Base-by-base conservation (phyloP, 2,329 filamentous ascomycete genomes). In the Ceratocystis harringtonii region DNA sequence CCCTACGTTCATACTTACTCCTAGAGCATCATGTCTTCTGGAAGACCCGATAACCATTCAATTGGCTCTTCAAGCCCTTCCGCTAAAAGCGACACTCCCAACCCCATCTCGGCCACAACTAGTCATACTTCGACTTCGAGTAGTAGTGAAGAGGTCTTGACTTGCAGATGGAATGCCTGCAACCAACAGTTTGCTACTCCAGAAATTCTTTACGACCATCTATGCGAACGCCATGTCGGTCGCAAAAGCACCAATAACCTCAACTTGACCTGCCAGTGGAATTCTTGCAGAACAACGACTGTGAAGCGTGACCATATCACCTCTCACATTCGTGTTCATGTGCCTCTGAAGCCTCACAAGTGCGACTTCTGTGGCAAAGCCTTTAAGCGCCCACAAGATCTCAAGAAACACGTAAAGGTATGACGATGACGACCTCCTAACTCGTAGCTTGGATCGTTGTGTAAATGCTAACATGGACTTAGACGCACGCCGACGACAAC, bases 271-370 rank as follows among this genome's bases (percentile, higher is more conserved):
- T 99, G 94, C 78, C 90, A 95, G 75, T 99, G 94, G 94, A 94
- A 92, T 71, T 88, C 87, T 69, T 99, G 94, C 79, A 86, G 91
- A 69, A 97, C 92, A 25, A 96, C 92, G 61, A 97, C 92, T 1
- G 92, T 97, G 75, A 97, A 99, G 82, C 90, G 94, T 72, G 94
- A 97, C 73, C 94, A 99, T 78, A 99, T 99, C 77, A 99, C 94
- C 62, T 97, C 94, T 62, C 94, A 99, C 77, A 96, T 99, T 72
- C 90, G 94, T 69, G 94, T 97, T 64, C 94, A 99, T 75, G 92
- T 99, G n/a, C 94, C 94, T 0, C 80, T 99, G 68, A 99, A 99
- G 82, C 94, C 94, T 70, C 94, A 99, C 80, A 97, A 96, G 78
- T 99, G 94, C 76, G 92, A 96, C 74, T 95, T 96, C 78, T 99